Conservation (phyloP, 768 basidiomycete genomes). For the Phlegmacium glaucopus region DNA sequence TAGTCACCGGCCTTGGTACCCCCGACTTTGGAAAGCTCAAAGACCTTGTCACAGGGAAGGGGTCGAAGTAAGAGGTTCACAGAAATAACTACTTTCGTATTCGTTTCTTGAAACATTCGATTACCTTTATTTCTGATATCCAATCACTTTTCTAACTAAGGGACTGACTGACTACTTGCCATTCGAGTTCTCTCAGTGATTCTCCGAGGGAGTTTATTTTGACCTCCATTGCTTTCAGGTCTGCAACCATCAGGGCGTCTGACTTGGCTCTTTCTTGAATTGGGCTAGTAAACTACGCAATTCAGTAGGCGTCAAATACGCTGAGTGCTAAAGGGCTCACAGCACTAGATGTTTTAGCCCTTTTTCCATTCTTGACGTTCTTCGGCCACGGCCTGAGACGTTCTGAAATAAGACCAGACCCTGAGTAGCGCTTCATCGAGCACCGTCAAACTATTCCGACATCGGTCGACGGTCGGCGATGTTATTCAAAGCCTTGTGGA, state of each 20-base stretch:
- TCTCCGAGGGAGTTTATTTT: conserved; percentile 45
- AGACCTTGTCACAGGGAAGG: conserved; percentile 20
- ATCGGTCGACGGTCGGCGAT: conserved; percentile 67
- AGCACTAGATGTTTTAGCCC: conserved; percentile 74
- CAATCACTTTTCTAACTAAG: conserved; percentile 1
- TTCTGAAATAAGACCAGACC: no score
- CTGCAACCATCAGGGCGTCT: conserved; percentile 84
- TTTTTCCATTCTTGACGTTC: conserved; percentile 59
- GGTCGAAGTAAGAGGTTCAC: neutral
- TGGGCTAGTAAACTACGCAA: conserved; percentile 75
- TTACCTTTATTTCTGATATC: conserved; percentile 48
- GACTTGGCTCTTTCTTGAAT: conserved; percentile 79
- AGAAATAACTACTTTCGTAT: conserved; percentile 62
- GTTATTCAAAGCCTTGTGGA: conserved; percentile 69
- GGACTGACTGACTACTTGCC: conserved; percentile 76
- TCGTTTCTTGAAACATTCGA: conserved; percentile 97
- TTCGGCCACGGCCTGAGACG: conserved; percentile 79
- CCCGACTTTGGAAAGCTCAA: conserved; percentile 50
- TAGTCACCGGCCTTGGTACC: conserved; percentile 53
- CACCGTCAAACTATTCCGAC: conserved; percentile 96
- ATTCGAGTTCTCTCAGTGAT: conserved; percentile 63
- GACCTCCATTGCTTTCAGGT: conserved; percentile 81
- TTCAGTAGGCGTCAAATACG: conserved; percentile 1
- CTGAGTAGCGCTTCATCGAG: conserved; percentile 99
- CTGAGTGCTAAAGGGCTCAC: conserved; percentile 43